Conservation (phyloP, 306 rosid genomes). For the Dalbergia cochinchinensis region DNA sequence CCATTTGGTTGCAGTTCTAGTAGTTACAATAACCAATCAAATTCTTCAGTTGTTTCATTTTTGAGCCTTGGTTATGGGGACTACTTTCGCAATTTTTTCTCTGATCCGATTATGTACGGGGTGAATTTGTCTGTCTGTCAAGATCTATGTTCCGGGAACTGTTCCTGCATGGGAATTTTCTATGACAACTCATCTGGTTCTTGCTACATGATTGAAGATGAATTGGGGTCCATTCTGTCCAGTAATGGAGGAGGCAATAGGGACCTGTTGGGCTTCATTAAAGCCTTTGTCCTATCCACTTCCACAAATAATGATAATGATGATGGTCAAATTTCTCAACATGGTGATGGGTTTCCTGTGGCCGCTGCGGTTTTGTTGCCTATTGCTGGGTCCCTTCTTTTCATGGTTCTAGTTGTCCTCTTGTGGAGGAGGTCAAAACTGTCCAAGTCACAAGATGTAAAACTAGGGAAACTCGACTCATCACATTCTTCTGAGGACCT, state of each 20-base stretch:
- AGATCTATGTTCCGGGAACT: slow-evolving; percentile 68
- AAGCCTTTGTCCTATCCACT: slow-evolving; percentile 47
- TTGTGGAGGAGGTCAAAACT: slow-evolving; percentile 60
- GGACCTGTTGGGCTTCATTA: slow-evolving; percentile 67
- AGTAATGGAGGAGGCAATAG: slow-evolving; percentile 39
- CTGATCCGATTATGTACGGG: slow-evolving; percentile 54
- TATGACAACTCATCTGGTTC: slow-evolving; percentile 67
- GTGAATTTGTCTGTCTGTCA: slow-evolving; percentile 66
- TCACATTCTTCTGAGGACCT: slow-evolving; percentile 68
- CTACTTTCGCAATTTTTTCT: slow-evolving; percentile 65
- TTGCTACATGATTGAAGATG: slow-evolving; percentile 68
- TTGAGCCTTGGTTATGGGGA: slow-evolving; percentile 62
- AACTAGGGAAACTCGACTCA: slow-evolving; percentile 51
- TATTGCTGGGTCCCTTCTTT: slow-evolving; percentile 56
- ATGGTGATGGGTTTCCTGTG: slow-evolving; percentile 55
- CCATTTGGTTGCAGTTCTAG: slow-evolving; percentile 63
- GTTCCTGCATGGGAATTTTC: slow-evolving; percentile 87
- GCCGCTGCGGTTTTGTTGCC: slow-evolving; percentile 73
- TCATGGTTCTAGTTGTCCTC: slow-evolving; percentile 60
- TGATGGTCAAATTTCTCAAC: slow-evolving; percentile 29
- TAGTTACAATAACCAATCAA: slow-evolving; percentile 31
- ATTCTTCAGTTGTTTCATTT: slow-evolving; percentile 65
- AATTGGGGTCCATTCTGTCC: slow-evolving; percentile 69
- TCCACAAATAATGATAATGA: neutral
- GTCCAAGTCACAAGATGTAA: slow-evolving; percentile 49